Conservation (phyloP, 2,329 filamentous ascomycete genomes). For the Colletotrichum paranaense region DNA sequence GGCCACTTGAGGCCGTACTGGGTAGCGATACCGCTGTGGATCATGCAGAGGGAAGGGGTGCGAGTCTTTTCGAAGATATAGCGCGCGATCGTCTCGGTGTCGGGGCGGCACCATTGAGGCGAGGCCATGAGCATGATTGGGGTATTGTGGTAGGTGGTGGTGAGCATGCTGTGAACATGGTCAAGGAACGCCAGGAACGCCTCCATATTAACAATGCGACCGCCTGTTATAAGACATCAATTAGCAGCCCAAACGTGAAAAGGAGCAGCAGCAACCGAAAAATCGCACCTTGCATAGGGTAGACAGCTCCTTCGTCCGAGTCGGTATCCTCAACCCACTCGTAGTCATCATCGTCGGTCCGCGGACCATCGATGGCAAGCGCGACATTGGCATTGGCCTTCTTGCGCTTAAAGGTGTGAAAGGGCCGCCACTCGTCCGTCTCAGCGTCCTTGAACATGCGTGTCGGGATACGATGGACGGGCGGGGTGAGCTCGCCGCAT, state of each 20-base stretch:
- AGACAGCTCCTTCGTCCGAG: constrained; percentile 89
- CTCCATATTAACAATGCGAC: constrained; percentile 88
- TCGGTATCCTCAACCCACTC: constrained; percentile 91
- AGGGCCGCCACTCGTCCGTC: constrained; percentile 80
- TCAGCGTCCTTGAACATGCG: constrained; percentile 93
- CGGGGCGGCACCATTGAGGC: constrained; percentile 88
- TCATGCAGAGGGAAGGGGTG: constrained; percentile 88
- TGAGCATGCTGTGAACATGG: constrained; percentile 89
- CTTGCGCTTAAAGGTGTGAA: constrained; percentile 77
- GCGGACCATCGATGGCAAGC: constrained; percentile 30
- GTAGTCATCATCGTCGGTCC: constrained; percentile 63
- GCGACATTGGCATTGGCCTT: constrained; percentile 50
- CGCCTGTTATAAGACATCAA: constrained; percentile 59
- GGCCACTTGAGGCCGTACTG: constrained; percentile 83
- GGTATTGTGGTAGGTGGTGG: constrained; percentile 94
- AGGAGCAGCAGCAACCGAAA: constrained; percentile 37
- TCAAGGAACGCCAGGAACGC: constrained; percentile 94
- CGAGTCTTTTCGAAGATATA: constrained; percentile 99
- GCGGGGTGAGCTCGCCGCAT: constrained; percentile 89
- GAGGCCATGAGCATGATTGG: constrained; percentile 92
- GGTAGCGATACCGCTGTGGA: constrained; percentile 89
- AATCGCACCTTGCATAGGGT: constrained; percentile 74
- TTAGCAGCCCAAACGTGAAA: constrained; percentile 2
- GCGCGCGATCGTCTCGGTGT: constrained; percentile 88
- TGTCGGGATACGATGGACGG: constrained; percentile 86